Percentiles rank a stretch among this genome's conserved stretches.
These are phyloP conservation scores for Penicillium flavigenum DNA, from an alignment of 495 filamentous ascomycete species.

Conservation along the genomic window DNA sequence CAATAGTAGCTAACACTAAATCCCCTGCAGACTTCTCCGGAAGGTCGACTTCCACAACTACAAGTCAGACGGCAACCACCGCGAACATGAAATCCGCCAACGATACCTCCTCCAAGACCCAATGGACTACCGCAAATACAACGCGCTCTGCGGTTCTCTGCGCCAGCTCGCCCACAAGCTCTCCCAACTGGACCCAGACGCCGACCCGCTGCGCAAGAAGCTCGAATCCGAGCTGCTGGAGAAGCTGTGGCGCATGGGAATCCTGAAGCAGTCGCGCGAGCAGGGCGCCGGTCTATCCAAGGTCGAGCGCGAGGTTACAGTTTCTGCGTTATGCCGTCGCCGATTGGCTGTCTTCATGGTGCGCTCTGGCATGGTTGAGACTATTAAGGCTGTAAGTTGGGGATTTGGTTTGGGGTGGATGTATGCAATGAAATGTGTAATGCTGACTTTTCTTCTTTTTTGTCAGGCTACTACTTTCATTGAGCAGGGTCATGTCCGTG, in stretches of 20 bases:
- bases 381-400: conserved; percentile 59
- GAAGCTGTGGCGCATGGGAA: conserved; percentile 88
- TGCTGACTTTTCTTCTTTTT: conserved; percentile 6
- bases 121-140: conserved; percentile 86
- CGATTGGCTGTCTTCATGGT: conserved; percentile 86
- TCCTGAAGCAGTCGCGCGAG: conserved; percentile 65
- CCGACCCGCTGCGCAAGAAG: conserved; percentile 71
- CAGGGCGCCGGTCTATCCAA: conserved; percentile 62
- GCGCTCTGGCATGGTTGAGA: conserved; percentile 83
- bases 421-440: conserved; percentile 1
- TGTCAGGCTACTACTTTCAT: conserved; percentile 73
- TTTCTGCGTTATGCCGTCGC: conserved; percentile 77
- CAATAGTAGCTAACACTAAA: conserved; percentile 13
- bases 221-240: conserved; percentile 80
- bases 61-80: conserved; percentile 82
- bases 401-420: conserved; percentile 10
- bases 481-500: conserved; percentile 93
- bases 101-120: conserved; percentile 88
- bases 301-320: conserved; percentile 84
- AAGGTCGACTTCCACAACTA: conserved; percentile 97
- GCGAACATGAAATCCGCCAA: conserved; percentile 72
- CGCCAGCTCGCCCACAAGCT: conserved; percentile 86
- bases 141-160: conserved; percentile 77
- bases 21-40: conserved; percentile 58
- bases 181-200: conserved; percentile 69